Conservation (phyloP, 2,329 filamentous ascomycete species). For the Zelopaecilomyces penicillatus region DNA sequence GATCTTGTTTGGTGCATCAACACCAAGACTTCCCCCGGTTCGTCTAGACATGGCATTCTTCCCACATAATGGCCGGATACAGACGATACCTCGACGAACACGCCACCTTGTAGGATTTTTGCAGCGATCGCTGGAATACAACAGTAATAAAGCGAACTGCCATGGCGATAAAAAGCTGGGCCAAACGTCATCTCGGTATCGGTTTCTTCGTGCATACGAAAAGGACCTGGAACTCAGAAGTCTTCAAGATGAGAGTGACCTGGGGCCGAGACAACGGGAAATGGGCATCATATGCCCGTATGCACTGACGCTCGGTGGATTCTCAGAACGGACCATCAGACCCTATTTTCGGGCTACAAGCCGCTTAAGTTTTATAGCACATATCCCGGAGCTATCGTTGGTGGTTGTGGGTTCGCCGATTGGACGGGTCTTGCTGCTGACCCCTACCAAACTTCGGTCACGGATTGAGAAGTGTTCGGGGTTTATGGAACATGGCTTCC, state of each 20-base stretch:
- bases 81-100: constrained; percentile 11
- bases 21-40: background rate
- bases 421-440: constrained; percentile 58
- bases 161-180: background rate
- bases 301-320: constrained; percentile 18
- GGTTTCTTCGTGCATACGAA: constrained; percentile 40
- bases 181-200: constrained; percentile 15
- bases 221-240: constrained; percentile 40
- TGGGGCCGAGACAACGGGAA: constrained; percentile 13
- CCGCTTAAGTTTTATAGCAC: constrained; percentile 49
- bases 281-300: constrained; percentile 24
- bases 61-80: constrained; percentile 22
- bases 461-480: constrained; percentile 11
- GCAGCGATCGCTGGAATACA: constrained; percentile 10
- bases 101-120: constrained; percentile 15
- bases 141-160: constrained; percentile 4
- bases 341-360: constrained; percentile 26
- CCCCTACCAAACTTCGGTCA: constrained; percentile 32
- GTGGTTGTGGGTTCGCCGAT: constrained; percentile 59
- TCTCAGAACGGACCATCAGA: constrained; percentile 13
- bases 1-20: no score
- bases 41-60: constrained; percentile 27
- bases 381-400: constrained; percentile 62
- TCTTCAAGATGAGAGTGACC: constrained; percentile 17
- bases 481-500: constrained; percentile 36